A percentile compares a stretch with the other conserved stretches of the same genome.
Conservation (phyloP, 768 basidiomycete species). For the Leccinum truebloodii region DNA sequence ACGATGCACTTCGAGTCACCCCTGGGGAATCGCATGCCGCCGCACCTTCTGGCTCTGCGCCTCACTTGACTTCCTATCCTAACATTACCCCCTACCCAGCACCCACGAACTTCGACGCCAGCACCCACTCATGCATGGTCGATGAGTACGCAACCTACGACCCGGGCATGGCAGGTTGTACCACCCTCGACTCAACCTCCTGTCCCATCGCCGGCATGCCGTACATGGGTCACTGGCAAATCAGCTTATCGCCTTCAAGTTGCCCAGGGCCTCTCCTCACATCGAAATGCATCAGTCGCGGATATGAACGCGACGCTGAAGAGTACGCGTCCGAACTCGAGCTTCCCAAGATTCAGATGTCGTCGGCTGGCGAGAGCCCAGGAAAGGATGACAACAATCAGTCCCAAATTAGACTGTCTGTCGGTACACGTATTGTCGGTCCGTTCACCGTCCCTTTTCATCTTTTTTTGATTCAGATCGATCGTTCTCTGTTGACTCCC, state of each 20-base stretch:
- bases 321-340: constrained; percentile 10
- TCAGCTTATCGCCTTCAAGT: background rate
- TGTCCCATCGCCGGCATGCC: constrained; percentile 18
- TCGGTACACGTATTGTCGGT: constrained; percentile 12
- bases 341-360: background rate
- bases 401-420: background rate
- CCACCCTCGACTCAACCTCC: background rate
- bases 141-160: constrained; percentile 22
- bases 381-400: background rate
- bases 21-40: background rate
- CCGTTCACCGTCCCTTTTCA: background rate
- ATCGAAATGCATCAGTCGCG: constrained; percentile 5
- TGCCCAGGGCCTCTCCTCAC: background rate
- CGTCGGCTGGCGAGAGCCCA: background rate
- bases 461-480: too few relatives aligned
- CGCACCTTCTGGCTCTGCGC: background rate
- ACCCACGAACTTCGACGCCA: background rate
- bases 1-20: background rate
- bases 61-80: background rate
- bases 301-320: constrained; percentile 26
- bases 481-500: background rate
- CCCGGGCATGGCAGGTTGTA: constrained; percentile 27
- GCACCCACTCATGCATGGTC: background rate
- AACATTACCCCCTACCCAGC: background rate
- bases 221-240: background rate